phyloP scores from a whole-genome alignment of 257 asterid genomes.

The Hygrophila difformis region DNA sequence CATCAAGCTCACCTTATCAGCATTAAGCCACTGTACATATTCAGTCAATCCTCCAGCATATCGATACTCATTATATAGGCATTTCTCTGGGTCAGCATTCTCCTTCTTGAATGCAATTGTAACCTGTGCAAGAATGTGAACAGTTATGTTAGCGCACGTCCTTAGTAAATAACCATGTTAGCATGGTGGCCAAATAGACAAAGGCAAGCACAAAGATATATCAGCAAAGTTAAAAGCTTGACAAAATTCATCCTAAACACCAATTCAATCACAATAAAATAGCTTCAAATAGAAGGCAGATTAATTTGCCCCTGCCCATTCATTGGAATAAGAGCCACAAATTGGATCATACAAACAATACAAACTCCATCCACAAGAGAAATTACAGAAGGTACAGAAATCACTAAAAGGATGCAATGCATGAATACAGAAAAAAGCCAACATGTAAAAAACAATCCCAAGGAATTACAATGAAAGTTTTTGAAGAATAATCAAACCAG shows the following conservation, averaged over 20 bases:
- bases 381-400: slow-evolving; percentile 2
- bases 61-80: slow-evolving; percentile 48
- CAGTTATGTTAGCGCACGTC: no score
- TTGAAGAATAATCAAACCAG: slow-evolving; percentile 16
- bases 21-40: slow-evolving; percentile 87
- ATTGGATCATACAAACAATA: background rate
- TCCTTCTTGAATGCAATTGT: slow-evolving; percentile 61
- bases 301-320: background rate
- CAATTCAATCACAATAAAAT: no score
- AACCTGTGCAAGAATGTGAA: slow-evolving; percentile 32
- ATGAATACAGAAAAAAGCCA: no score
- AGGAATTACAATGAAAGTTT: slow-evolving; percentile 14
- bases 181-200: no score
- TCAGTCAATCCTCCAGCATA: slow-evolving; percentile 94
- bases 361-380: slow-evolving; percentile 8
- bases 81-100: slow-evolving; percentile 55
- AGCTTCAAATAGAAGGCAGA: background rate
- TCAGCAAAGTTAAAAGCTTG: no score
- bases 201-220: no score
- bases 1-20: slow-evolving; percentile 66
- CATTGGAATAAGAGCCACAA: background rate
- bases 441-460: no score
- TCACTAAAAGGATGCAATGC: slow-evolving; percentile 13
- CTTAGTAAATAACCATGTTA: no score
- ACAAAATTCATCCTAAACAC: no score